Base-by-base conservation (phyloP, 1,139 yeast species). In the Pneumocystis oryctolagi region DNA sequence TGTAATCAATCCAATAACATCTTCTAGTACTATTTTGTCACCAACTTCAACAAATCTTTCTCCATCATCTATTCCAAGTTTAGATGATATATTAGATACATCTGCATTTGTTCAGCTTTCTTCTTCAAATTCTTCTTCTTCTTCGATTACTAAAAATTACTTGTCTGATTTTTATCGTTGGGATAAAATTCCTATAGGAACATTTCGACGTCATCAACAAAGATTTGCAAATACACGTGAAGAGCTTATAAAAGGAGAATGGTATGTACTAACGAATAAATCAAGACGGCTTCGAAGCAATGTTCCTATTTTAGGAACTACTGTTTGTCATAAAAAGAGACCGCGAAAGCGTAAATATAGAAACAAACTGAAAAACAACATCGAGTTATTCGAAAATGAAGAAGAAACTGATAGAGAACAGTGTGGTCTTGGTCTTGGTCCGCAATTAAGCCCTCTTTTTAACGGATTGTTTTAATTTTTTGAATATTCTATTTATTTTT, bases 41-140 rank as follows among this genome's bases (percentile, higher is more conserved):
- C 31, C 55, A 20, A 20, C 30, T 20, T 47, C 55, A 20, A 47
- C 55, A 20, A 47, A 12, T 25, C 31, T 47, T 47, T 47, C 55
- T 5, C 55, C 55, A 20, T 47, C 28, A 47, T 47, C 55, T 14
- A 47, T 47, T 47, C 55, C 55, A 25, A 47, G 55, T 28, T 4
- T 47, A 25, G 30, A 47, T 47, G 55, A 47, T 47, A 47, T 47
- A 47, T 28, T 47, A 20, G 55, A 47, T 25, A 47, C 55, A 14
- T 47, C 55, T 12, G 55, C 55, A 47, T 47, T 47, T 47, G 55
- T 47, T 47, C 55, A 47, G n/a, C 55, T 47, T 47, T 47, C 55
- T 1, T 25, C 55, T 47, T 47, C 55, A 47, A 12, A 47, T 25
- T 47, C 55, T n/a, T 47, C 55, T 6, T 47, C 55, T 2, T 47